Evolutionary conservation across 1,284 basidiomycete species (phyloP).

Genomic region (Cryptococcus wingfieldii): DNA sequence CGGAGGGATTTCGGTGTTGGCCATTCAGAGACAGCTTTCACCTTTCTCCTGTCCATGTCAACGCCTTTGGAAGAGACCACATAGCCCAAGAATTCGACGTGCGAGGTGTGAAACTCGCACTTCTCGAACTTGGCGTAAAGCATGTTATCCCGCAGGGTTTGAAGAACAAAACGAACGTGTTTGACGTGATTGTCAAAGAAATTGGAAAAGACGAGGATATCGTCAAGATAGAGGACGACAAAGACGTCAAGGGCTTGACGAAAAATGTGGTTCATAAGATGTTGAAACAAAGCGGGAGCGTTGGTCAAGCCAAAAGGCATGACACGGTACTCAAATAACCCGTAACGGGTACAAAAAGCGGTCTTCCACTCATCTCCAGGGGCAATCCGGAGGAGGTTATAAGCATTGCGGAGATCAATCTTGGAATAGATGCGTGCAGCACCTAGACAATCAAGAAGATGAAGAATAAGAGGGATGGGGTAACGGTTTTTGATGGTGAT

Average conservation of each 20-base stretch:
- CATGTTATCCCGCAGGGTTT: conserved; percentile 35
- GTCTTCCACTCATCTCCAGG: conserved; percentile 41
- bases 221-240: conserved; percentile 42
- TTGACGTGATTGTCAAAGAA: conserved; percentile 44
- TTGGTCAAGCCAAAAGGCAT: conserved; percentile 52
- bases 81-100: conserved; percentile 4
- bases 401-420: background rate
- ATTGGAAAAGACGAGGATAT: conserved; percentile 49
- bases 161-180: conserved; percentile 44
- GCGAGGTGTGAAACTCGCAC: conserved; percentile 43
- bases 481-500: background rate
- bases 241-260: conserved; percentile 29
- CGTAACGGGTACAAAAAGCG: conserved; percentile 21
- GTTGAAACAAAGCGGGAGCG: conserved; percentile 46
- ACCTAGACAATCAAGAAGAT: background rate
- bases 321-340: conserved; percentile 48
- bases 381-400: background rate
- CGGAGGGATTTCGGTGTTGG: background rate
- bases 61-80: background rate
- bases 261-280: conserved; percentile 39
- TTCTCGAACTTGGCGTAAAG: conserved; percentile 49
- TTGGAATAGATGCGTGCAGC: background rate
- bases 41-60: conserved; percentile 3
- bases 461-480: background rate
- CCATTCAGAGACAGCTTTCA: conserved; percentile 3